Evolutionary conservation across 768 basidiomycete species (phyloP).

Genomic region (Calocybe cyanea): DNA sequence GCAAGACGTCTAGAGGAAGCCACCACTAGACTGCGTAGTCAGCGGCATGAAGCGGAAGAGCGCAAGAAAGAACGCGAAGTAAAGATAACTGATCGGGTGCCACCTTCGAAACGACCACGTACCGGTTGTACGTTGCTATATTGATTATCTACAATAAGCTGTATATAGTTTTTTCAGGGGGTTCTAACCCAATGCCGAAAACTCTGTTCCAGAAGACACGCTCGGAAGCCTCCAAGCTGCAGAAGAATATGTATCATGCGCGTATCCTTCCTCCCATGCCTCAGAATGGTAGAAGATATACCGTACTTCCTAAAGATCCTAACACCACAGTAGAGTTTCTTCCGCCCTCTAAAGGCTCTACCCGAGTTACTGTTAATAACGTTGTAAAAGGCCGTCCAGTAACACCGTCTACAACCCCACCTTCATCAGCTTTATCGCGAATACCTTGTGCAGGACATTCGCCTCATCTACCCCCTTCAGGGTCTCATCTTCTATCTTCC

Average conservation of each 20-base stretch:
- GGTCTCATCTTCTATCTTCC: slow-evolving; percentile 11
- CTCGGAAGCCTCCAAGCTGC: slow-evolving; percentile 63
- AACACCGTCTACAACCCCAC: slow-evolving; percentile 10
- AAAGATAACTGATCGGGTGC: slow-evolving; percentile 67
- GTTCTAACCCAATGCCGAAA: slow-evolving; percentile 45
- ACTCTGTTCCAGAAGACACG: slow-evolving; percentile 76
- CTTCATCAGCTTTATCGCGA: slow-evolving; percentile 2
- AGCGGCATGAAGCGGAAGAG: slow-evolving; percentile 67
- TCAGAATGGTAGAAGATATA: slow-evolving; percentile 38
- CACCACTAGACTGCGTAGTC: slow-evolving; percentile 56
- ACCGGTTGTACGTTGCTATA: slow-evolving; percentile 44
- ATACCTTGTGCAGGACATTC: slow-evolving; percentile 1
- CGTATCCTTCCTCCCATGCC: slow-evolving; percentile 54
- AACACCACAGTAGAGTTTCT: slow-evolving; percentile 30
- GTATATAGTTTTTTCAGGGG: slow-evolving; percentile 27
- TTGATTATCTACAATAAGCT: slow-evolving; percentile 6
- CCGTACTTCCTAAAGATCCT: slow-evolving; percentile 33
- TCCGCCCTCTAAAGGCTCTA: slow-evolving; percentile 29
- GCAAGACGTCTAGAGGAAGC: slow-evolving; percentile 61
- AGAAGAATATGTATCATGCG: slow-evolving; percentile 54
- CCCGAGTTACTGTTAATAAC: slow-evolving; percentile 50
- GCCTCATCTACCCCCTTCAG: slow-evolving; percentile 15
- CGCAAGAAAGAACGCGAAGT: slow-evolving; percentile 76
- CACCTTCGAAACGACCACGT: slow-evolving; percentile 60
- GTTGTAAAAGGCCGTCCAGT: slow-evolving; percentile 37